Conservation (phyloP, 2,329 filamentous ascomycete species). For the Pestalotiopsis sp. region DNA sequence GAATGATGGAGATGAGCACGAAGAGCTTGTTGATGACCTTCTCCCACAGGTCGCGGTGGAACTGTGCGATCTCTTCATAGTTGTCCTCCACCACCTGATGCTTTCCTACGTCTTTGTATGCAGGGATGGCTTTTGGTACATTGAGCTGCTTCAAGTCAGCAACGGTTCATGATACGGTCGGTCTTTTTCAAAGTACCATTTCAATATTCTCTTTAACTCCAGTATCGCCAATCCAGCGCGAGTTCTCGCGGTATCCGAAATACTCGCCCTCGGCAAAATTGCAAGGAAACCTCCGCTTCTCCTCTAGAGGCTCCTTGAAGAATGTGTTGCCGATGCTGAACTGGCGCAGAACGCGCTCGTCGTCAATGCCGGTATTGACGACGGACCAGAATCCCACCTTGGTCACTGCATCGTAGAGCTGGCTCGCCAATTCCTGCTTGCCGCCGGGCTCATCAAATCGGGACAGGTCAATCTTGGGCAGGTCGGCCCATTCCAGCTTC, state of each 20-base stretch:
- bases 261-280: constrained; percentile 30
- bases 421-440: constrained; percentile 49
- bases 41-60: constrained; percentile 23
- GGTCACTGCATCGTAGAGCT: constrained; percentile 50
- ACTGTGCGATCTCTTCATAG: constrained; percentile 26
- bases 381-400: constrained; percentile 49
- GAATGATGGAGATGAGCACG: constrained; percentile 46
- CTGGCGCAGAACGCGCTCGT: constrained; percentile 24
- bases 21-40: constrained; percentile 49
- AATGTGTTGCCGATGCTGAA: constrained; percentile 24
- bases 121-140: constrained; percentile 26
- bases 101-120: constrained; percentile 34
- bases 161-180: background rate
- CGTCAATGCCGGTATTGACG: constrained; percentile 23
- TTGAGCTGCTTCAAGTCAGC: constrained; percentile 37
- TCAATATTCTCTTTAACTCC: constrained; percentile 51
- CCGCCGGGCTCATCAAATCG: constrained; percentile 52
- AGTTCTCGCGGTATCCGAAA: constrained; percentile 35
- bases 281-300: constrained; percentile 25
- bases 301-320: constrained; percentile 22
- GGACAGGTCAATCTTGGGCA: constrained; percentile 54
- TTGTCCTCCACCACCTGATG: constrained; percentile 25
- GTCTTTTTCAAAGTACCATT: constrained; percentile 34
- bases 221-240: constrained; percentile 34
- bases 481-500: constrained; percentile 47